Percentiles rank a stretch among this genome's conserved stretches.
Conservation (phyloP, 495 filamentous ascomycete species). For the Aspergillus avenaceus region DNA sequence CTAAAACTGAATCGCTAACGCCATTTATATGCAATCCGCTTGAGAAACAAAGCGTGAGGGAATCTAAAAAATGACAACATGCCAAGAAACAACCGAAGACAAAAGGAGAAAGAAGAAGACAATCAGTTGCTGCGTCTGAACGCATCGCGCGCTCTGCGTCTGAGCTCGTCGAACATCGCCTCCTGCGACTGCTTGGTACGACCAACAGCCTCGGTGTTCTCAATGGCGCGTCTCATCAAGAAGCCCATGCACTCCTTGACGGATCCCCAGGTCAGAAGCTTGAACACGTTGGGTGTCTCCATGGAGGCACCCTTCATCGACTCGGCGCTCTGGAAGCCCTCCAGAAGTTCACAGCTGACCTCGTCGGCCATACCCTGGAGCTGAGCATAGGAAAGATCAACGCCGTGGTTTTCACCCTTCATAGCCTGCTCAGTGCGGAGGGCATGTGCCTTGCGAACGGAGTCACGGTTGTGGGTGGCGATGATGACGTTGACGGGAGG, state of each 20-base stretch:
- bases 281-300: conserved; percentile 65
- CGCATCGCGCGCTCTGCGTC: conserved; percentile 53
- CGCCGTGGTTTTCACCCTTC: conserved; percentile 36
- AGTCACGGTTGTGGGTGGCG: conserved; percentile 88
- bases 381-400: conserved; percentile 78
- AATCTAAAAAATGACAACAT: conserved; percentile 7
- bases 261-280: conserved; percentile 89
- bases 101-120: background rate
- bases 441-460: conserved; percentile 65
- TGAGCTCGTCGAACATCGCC: conserved; percentile 70
- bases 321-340: conserved; percentile 41
- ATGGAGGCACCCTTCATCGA: conserved; percentile 8
- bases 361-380: conserved; percentile 98
- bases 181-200: conserved; percentile 70
- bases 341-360: conserved; percentile 75
- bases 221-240: conserved; percentile 75
- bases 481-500: conserved; percentile 69
- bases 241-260: conserved; percentile 94
- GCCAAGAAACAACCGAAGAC: conserved; percentile 3
- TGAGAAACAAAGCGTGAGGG: conserved; percentile 3
- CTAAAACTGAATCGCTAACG: conserved; percentile 18
- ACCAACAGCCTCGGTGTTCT: conserved; percentile 85
- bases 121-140: conserved; percentile 27
- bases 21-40: conserved; percentile 23
- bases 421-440: conserved; percentile 49